Conservation (phyloP, 2,329 filamentous ascomycete genomes). For the Venturia oleaginea region DNA sequence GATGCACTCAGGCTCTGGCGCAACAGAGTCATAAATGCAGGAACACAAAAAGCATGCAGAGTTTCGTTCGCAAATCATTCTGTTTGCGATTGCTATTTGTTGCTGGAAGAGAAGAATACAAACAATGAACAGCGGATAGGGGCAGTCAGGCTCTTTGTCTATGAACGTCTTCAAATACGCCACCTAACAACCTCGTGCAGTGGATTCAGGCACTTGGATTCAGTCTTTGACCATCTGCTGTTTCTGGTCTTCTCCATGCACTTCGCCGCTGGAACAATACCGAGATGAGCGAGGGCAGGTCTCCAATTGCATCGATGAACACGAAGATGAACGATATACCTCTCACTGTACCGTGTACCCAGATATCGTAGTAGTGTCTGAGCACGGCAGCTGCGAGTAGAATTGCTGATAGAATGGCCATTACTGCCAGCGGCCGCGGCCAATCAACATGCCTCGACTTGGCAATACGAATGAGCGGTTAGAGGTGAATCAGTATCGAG, state of each 20-base stretch:
- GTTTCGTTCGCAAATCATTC: not conserved
- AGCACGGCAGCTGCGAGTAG: constrained; percentile 58
- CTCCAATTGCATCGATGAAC: constrained; percentile 58
- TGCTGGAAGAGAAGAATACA: not conserved
- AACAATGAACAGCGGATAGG: not conserved
- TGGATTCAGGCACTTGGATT: not conserved
- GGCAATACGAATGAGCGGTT: constrained; percentile 48
- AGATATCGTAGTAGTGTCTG: constrained; percentile 63
- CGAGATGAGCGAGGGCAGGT: constrained; percentile 57
- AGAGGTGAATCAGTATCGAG: not conserved
- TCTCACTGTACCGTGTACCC: constrained; percentile 53
- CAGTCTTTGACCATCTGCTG: constrained; percentile 6
- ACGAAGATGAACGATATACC: constrained; percentile 68
- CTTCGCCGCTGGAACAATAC: constrained; percentile 49
- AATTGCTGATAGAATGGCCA: constrained; percentile 56
- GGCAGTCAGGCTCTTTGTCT: not conserved
- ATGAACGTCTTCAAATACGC: constrained; percentile 1
- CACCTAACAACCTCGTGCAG: not conserved
- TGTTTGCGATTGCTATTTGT: not conserved
- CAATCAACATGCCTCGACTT: constrained; percentile 41
- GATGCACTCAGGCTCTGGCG: not conserved
- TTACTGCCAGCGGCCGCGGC: constrained; percentile 58
- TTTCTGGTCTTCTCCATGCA: constrained; percentile 7
- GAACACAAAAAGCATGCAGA: not conserved
- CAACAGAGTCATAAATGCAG: not conserved